Conservation (phyloP, 495 filamentous ascomycete species). For the Aspergillus leporis region DNA sequence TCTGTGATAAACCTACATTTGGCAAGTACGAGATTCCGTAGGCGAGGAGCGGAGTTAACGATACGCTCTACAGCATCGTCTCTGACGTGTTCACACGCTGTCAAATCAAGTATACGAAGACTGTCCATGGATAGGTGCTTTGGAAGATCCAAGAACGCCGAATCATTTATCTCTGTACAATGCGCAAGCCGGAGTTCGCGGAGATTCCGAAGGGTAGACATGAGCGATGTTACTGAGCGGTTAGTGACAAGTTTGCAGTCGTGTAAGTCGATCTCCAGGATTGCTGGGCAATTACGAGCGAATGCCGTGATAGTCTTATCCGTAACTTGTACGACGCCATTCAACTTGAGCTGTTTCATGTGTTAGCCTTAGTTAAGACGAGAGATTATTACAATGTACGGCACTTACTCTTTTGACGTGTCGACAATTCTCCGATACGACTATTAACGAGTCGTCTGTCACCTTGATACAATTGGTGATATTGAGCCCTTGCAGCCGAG, state of each 20-base stretch:
- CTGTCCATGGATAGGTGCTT: slow-evolving; percentile 69
- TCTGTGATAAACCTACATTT: slow-evolving; percentile 95
- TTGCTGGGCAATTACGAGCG: slow-evolving; percentile 82
- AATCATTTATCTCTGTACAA: slow-evolving; percentile 79
- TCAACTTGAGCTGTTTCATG: slow-evolving; percentile 77
- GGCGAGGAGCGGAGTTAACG: slow-evolving; percentile 77
- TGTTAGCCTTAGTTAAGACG: slow-evolving; percentile 19
- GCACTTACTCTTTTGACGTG: slow-evolving; percentile 79
- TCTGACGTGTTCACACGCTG: slow-evolving; percentile 76
- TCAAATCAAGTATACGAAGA: slow-evolving; percentile 91
- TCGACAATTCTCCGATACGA: slow-evolving; percentile 80
- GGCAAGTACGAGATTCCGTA: slow-evolving; percentile 89
- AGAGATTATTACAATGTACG: neutral
- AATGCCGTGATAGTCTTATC: slow-evolving; percentile 81
- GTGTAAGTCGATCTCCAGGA: slow-evolving; percentile 95
- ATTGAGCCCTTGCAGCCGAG: slow-evolving; percentile 87
- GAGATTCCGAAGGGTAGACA: slow-evolving; percentile 73
- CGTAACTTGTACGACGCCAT: slow-evolving; percentile 77
- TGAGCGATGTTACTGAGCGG: slow-evolving; percentile 73
- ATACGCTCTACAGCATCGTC: slow-evolving; percentile 88
- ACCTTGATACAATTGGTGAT: slow-evolving; percentile 83
- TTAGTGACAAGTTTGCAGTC: slow-evolving; percentile 80
- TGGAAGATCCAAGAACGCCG: slow-evolving; percentile 82
- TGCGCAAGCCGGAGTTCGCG: slow-evolving; percentile 85
- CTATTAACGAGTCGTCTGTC: slow-evolving; percentile 79